Conservation (phyloP, 495 filamentous ascomycete species). For the Cenococcum geophilum region DNA sequence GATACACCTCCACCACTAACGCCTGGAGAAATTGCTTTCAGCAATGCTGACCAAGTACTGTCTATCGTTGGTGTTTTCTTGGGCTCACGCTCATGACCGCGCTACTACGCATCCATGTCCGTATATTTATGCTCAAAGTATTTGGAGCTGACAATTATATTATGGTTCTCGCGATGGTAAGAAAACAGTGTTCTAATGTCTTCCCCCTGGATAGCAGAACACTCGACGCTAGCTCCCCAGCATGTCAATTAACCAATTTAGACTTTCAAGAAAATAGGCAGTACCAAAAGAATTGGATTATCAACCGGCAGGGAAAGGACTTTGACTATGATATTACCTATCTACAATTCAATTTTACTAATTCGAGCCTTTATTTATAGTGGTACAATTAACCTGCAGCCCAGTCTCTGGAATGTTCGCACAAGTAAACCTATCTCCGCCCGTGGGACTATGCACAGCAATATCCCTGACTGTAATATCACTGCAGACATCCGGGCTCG, state of each 20-base stretch:
- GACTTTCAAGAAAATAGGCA: too few species aligned
- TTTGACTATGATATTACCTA: not conserved
- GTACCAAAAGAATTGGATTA: too few species aligned
- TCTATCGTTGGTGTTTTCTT: constrained; percentile 27
- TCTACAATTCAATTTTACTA: not conserved
- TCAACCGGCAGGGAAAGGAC: too few species aligned
- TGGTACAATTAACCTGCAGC: constrained; percentile 45
- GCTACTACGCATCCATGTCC: constrained; percentile 32
- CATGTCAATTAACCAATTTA: too few species aligned
- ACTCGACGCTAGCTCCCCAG: too few species aligned
- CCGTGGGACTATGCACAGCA: constrained; percentile 48
- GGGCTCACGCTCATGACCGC: constrained; percentile 27
- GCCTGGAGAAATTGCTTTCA: constrained; percentile 26
- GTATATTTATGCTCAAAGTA: constrained; percentile 32
- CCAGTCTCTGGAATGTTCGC: constrained; percentile 43
- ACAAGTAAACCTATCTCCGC: constrained; percentile 48
- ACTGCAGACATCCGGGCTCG: constrained; percentile 48
- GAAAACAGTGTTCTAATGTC: not conserved
- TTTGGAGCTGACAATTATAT: constrained; percentile 36
- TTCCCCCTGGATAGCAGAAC: not conserved
- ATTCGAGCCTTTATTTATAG: not conserved
- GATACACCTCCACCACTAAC: constrained; percentile 9
- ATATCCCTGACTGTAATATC: constrained; percentile 44
- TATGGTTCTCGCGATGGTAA: constrained; percentile 33
- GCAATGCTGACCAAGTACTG: constrained; percentile 30